Base-by-base conservation (phyloP, 202 grass and related monocot genomes). In the Schoenoplectus tabernaemontani region DNA sequence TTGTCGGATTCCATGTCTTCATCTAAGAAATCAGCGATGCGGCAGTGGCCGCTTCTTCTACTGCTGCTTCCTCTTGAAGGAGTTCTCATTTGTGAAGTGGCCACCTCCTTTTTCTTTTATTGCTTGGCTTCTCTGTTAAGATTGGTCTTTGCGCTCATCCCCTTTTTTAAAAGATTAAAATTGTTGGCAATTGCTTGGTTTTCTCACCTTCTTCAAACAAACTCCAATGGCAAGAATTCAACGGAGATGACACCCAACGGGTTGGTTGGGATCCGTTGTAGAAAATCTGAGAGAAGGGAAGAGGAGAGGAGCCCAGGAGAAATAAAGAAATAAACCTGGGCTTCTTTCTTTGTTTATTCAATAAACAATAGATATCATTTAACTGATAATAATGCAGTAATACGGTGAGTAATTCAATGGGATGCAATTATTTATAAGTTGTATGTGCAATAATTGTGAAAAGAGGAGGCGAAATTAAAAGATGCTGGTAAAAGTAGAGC, bases 1-100 rank as follows among this genome's bases (percentile, higher is more conserved):
- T 86, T 90, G 85, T 94, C 90, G 34, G 90, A 96, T 68, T 89
- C 51, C 88, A 89, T 83, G 59, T 95, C 96, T 63, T 96, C 92
- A 0, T 81, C 79, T 23, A 99, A 89, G 79, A 85, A 87, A 80
- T 96, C 96, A 39, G 66, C 88, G 48, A 99, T 96, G 63, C 90
- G 90, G 19, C 90, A 83, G 86, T 89, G 96, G 59, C 92, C 85
- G 28, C 26, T 63, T 41, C 85, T 89, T 58, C 85, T 51, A 57
- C 86, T 75, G 86, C 86, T 88, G 86, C 28, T 92, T 51, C 85
- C 88, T 51, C 88, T 86, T 77, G 90, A 82, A 79, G 89, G 56
- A 85, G 90, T 91, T 89, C 92, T 85, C 95, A 92, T 68, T 37
- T 84, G 30, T 9, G 22, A 42, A 30, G 47, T 53, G 10, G 17